Percentiles rank a stretch among this genome's conserved stretches.
Evolutionary conservation across 805 yeast genomes (phyloP).

Genomic region (Wickerhamomyces chaumierensis): DNA sequence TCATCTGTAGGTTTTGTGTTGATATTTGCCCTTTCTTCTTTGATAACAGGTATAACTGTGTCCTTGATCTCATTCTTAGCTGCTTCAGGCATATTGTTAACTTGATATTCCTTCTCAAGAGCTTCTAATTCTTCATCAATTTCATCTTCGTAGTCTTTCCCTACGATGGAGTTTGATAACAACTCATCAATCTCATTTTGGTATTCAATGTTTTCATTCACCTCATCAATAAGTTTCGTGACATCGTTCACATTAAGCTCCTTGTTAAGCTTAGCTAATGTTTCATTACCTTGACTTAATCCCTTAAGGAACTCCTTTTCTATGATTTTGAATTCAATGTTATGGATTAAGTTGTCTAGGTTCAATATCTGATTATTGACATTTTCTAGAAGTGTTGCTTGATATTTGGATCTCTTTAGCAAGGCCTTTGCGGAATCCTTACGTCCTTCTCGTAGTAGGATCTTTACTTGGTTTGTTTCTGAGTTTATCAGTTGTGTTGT

Average conservation of each 20-base stretch:
- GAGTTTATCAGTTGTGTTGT: slow-evolving; percentile 44
- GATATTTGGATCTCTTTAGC: slow-evolving; percentile 71
- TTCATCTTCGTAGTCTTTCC: slow-evolving; percentile 36
- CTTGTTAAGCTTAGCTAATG: slow-evolving; percentile 60
- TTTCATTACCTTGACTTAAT: slow-evolving; percentile 67
- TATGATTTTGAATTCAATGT: slow-evolving; percentile 80
- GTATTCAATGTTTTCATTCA: slow-evolving; percentile 69
- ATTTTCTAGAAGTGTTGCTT: slow-evolving; percentile 55
- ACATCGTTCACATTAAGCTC: slow-evolving; percentile 72
- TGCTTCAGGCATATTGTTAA: not conserved
- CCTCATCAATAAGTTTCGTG: slow-evolving; percentile 75
- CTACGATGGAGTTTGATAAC: slow-evolving; percentile 27
- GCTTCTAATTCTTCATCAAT: slow-evolving; percentile 52
- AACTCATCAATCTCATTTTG: slow-evolving; percentile 63
- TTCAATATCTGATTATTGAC: slow-evolving; percentile 72
- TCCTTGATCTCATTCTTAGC: not conserved
- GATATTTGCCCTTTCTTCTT: no score
- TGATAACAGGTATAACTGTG: no score
- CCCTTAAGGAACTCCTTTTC: slow-evolving; percentile 82
- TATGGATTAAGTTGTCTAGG: slow-evolving; percentile 65
- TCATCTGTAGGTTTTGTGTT: not conserved
- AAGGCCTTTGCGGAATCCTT: slow-evolving; percentile 53
- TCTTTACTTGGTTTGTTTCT: slow-evolving; percentile 35
- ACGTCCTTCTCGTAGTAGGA: slow-evolving; percentile 17
- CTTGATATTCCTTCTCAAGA: slow-evolving; percentile 35